Conservation (phyloP, 495 filamentous ascomycete species). For the Choiromyces venosus region DNA sequence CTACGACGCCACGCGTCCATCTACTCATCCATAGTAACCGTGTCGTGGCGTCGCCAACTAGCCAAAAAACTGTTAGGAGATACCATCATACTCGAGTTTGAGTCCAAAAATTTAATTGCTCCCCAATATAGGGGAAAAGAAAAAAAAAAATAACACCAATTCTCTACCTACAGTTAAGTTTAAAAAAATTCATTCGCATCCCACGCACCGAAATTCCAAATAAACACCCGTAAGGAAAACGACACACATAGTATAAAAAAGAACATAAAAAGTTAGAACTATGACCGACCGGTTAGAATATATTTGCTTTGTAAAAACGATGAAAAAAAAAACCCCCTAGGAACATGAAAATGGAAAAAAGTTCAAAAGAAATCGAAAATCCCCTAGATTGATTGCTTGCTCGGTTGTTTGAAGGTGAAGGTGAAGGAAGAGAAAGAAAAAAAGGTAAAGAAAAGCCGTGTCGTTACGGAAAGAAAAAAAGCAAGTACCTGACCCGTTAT, state of each 20-base stretch:
- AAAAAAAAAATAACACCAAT: slow-evolving; percentile 11
- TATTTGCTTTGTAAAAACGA: slow-evolving; percentile 8
- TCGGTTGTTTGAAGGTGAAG: too few relatives aligned
- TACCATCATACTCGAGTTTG: too few relatives aligned
- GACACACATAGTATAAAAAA: background rate
- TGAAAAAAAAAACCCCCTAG: slow-evolving; percentile 7
- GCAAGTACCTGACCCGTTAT: slow-evolving; percentile 2
- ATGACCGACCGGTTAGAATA: background rate
- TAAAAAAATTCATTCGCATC: background rate
- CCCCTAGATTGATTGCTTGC: background rate
- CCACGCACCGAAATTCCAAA: background rate
- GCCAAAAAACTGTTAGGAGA: too few relatives aligned
- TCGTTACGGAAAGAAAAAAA: slow-evolving; percentile 3
- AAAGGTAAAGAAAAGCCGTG: background rate
- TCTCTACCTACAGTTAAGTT: slow-evolving; percentile 23
- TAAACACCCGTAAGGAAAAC: background rate
- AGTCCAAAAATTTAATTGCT: slow-evolving; percentile 17
- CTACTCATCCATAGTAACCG: background rate
- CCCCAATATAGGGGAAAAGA: background rate
- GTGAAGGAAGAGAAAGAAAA: slow-evolving; percentile 17
- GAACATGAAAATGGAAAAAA: background rate
- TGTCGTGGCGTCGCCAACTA: too few relatives aligned
- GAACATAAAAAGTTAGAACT: background rate
- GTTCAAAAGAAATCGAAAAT: background rate
- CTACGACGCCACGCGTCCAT: background rate